Conservation (phyloP, 768 basidiomycete genomes). For the Auricularia cornea region DNA sequence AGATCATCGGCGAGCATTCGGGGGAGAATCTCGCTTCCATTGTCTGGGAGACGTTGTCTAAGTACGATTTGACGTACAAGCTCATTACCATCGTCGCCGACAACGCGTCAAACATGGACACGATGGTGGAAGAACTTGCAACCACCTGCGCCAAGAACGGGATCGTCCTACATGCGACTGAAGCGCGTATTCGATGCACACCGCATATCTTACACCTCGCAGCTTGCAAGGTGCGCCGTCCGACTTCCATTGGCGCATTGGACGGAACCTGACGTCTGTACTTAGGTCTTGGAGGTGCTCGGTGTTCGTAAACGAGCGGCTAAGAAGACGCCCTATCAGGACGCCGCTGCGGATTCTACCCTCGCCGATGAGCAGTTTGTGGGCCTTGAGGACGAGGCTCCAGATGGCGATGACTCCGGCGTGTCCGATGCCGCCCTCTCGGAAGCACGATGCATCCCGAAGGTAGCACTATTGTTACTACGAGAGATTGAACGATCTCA, state of each 20-base stretch:
- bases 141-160: background rate
- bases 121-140: conserved; percentile 22
- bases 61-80: background rate
- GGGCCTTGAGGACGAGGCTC: too few species aligned
- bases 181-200: conserved; percentile 17
- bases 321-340: too few species aligned
- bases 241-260: background rate
- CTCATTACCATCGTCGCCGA: conserved; percentile 22
- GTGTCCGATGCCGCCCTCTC: too few species aligned
- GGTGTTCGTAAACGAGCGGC: too few species aligned
- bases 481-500: too few species aligned
- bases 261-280: background rate
- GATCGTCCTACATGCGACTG: conserved; percentile 9
- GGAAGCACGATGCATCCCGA: too few species aligned
- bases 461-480: too few species aligned
- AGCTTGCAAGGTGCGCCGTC: conserved; percentile 18
- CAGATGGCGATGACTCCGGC: too few species aligned
- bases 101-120: conserved; percentile 30
- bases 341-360: too few species aligned
- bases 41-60: background rate
- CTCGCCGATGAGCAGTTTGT: too few species aligned
- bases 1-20: conserved; percentile 2
- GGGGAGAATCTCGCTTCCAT: background rate
- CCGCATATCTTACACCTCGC: conserved; percentile 21
- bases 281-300: conserved; percentile 21